These are phyloP conservation scores for Capsaspora owczarzaki DNA, from an alignment of 78 protist genomes.

Conservation along the genomic window DNA sequence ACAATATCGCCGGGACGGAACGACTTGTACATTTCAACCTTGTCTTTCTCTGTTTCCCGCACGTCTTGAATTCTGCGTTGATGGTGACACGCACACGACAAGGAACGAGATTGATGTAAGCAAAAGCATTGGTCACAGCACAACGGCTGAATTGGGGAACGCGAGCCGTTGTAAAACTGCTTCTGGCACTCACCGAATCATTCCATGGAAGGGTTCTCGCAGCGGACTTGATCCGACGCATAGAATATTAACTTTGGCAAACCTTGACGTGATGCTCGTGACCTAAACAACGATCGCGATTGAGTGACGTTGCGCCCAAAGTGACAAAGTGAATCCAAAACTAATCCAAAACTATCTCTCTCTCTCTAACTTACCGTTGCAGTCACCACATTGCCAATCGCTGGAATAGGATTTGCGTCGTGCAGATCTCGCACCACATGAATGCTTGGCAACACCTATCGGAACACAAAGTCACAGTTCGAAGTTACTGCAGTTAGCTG, in stretches of 20 bases:
- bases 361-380: no score
- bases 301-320: no score
- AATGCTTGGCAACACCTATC: no score
- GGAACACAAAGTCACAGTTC: no score
- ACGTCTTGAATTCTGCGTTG: conserved; percentile 55
- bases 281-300: not conserved
- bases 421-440: no score
- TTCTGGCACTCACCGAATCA: not conserved
- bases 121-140: not conserved
- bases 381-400: no score
- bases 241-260: not conserved
- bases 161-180: not conserved
- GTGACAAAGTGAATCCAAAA: no score
- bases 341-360: no score
- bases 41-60: conserved; percentile 63
- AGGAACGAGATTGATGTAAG: not conserved
- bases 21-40: conserved; percentile 63
- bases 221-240: not conserved
- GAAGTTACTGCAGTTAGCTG: no score
- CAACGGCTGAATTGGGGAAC: not conserved
- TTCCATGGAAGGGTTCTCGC: not conserved
- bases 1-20: conserved; percentile 76
- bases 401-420: no score
- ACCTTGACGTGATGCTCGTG: not conserved
- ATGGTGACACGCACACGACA: not conserved